These are phyloP conservation scores for Solanum phureja DNA, from an alignment of 257 asterid genomes.

Conservation along the genomic window DNA sequence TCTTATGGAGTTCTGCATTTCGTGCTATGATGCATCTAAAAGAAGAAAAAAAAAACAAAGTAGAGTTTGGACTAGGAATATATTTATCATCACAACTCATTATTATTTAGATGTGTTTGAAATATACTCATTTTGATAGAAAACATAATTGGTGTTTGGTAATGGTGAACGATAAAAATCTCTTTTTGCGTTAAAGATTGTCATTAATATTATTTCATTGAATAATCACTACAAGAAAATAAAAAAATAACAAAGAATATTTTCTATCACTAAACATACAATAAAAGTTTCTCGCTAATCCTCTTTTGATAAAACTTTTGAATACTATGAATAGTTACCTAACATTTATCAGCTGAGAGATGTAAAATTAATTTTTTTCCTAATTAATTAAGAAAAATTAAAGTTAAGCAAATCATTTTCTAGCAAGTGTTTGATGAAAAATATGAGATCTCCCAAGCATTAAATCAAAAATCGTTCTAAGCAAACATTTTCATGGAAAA, in stretches of 20 bases:
- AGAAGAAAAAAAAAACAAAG: too few relatives aligned
- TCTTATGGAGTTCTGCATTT: too few relatives aligned
- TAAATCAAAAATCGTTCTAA: too few relatives aligned
- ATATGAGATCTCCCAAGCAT: not conserved
- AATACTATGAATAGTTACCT: not conserved
- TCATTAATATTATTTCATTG: too few relatives aligned
- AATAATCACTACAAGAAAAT: too few relatives aligned
- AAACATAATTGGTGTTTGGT: not conserved
- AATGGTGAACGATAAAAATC: too few relatives aligned
- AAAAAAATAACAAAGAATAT: not conserved
- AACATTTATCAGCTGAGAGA: not conserved
- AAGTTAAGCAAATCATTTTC: not conserved
- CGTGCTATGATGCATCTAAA: too few relatives aligned
- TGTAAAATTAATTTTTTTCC: too few relatives aligned
- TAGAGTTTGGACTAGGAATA: too few relatives aligned
- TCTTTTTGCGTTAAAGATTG: not conserved
- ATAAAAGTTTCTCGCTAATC: not conserved
- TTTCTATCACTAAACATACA: not conserved
- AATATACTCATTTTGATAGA: not conserved
- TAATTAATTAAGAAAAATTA: too few relatives aligned
- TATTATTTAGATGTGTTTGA: not conserved
- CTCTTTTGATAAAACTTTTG: not conserved
- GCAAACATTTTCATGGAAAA: not conserved
- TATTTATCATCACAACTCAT: not conserved
- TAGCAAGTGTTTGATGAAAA: not conserved